A percentile compares a stretch with the other conserved stretches of the same genome.
These are phyloP conservation scores for Backusella circina DNA, from an alignment of 192 early-diverging fungal species.

Conservation along the genomic window DNA sequence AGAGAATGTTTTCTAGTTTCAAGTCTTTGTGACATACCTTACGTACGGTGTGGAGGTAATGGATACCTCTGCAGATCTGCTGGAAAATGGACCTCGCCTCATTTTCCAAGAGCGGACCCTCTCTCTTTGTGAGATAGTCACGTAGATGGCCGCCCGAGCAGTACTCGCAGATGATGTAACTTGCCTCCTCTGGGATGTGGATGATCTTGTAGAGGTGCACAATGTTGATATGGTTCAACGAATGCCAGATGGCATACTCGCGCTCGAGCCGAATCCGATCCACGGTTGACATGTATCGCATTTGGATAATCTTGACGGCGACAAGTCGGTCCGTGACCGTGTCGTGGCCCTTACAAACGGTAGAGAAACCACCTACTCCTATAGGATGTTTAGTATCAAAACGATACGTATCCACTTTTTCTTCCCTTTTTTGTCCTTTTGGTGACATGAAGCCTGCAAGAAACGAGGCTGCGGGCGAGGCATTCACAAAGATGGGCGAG, in stretches of 20 bases:
- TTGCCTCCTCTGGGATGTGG: conserved; percentile 58
- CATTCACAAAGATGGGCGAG: neutral
- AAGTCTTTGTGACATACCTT: conserved; percentile 78
- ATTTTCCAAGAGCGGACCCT: conserved; percentile 44
- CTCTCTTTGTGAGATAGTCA: conserved; percentile 44
- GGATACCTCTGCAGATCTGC: conserved; percentile 69
- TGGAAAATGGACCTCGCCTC: conserved; percentile 60
- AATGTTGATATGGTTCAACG: conserved; percentile 67
- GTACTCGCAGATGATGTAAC: conserved; percentile 68
- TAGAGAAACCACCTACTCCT: conserved; percentile 73
- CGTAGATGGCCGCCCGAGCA: conserved; percentile 61
- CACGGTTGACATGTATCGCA: conserved; percentile 10
- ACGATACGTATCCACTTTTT: conserved; percentile 68
- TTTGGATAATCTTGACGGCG: conserved; percentile 69
- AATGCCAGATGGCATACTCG: conserved; percentile 66
- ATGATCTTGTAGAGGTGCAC: conserved; percentile 58
- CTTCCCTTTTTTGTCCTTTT: conserved; percentile 59
- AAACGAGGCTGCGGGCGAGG: conserved; percentile 34
- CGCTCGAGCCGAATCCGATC: conserved; percentile 47
- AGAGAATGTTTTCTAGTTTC: conserved; percentile 90
- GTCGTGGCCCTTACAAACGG: conserved; percentile 62
- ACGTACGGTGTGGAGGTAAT: conserved; percentile 73
- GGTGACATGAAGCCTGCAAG: conserved; percentile 31
- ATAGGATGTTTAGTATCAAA: conserved; percentile 66
- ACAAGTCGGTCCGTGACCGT: conserved; percentile 42